Percentiles rank a stretch among this genome's conserved stretches.
Evolutionary conservation across 2,329 filamentous ascomycete species (phyloP).

Genomic region (Penicillium brevicompactum): DNA sequence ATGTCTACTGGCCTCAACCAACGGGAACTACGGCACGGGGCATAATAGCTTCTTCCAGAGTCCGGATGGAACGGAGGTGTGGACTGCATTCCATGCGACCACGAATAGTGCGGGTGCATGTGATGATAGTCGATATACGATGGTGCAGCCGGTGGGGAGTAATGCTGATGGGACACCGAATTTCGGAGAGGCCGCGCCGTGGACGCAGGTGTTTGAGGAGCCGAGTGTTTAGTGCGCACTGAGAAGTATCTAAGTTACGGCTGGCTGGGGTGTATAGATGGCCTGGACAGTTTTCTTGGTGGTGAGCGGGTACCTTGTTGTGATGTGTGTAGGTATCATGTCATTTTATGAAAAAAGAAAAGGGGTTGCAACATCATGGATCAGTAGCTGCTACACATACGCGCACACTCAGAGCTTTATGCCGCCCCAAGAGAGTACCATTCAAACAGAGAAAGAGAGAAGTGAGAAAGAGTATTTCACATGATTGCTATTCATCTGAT

Average conservation of each 20-base stretch:
- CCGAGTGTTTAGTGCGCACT: background rate
- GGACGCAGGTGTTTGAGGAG: background rate
- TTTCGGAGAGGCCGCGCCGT: slow-evolving; percentile 44
- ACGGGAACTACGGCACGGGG: slow-evolving; percentile 60
- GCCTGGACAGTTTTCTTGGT: too few species aligned
- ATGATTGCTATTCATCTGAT: background rate
- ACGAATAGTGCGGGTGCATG: slow-evolving; percentile 53
- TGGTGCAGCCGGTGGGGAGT: slow-evolving; percentile 54
- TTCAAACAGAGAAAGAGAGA: background rate
- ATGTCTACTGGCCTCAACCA: slow-evolving; percentile 55
- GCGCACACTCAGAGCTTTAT: too few species aligned
- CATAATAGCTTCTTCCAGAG: slow-evolving; percentile 62
- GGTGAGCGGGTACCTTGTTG: too few species aligned
- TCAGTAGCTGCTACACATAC: too few species aligned
- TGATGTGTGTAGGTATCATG: too few species aligned
- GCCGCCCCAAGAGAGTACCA: background rate
- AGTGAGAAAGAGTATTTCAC: background rate
- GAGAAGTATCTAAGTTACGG: background rate
- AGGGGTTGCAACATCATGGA: too few species aligned
- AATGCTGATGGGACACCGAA: slow-evolving; percentile 56
- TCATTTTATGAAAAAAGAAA: too few species aligned
- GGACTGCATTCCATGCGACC: slow-evolving; percentile 61
- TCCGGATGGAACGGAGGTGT: slow-evolving; percentile 57
- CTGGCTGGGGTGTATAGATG: too few species aligned
- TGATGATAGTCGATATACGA: slow-evolving; percentile 57